Evolutionary conservation across 768 basidiomycete species (phyloP).

Genomic region (Trametes cubensis): DNA sequence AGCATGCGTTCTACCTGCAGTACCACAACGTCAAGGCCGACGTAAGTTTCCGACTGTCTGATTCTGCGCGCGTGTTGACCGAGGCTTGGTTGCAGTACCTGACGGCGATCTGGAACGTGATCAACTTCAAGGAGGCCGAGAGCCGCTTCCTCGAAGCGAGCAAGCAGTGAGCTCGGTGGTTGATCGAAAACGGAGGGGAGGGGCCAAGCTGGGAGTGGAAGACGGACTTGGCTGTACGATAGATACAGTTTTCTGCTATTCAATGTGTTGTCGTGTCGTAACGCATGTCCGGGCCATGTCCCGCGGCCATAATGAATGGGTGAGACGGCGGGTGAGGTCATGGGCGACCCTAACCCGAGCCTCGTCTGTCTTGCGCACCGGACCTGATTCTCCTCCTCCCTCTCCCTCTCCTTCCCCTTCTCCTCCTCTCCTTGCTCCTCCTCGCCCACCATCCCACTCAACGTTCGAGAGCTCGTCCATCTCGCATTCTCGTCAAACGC

Average conservation of each 20-base stretch:
- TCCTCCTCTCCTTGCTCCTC: too few species aligned
- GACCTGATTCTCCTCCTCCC: too few species aligned
- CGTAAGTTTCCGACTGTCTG: conserved; percentile 52
- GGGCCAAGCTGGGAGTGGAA: too few species aligned
- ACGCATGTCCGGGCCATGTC: too few species aligned
- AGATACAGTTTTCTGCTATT: too few species aligned
- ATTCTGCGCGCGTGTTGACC: background rate
- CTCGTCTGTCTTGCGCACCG: background rate
- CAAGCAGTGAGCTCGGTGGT: conserved; percentile 29
- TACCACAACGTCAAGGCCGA: conserved; percentile 94
- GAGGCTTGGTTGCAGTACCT: conserved; percentile 65
- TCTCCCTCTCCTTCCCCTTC: too few species aligned
- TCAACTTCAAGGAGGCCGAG: conserved; percentile 96
- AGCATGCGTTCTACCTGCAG: conserved; percentile 59
- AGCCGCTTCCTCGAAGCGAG: conserved; percentile 46
- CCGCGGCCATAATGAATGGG: too few species aligned
- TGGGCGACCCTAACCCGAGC: background rate
- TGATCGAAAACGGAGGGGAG: background rate
- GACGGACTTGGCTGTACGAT: too few species aligned
- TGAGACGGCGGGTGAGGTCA: background rate
- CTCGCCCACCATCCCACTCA: background rate
- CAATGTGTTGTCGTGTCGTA: background rate
- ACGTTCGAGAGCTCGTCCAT: too few species aligned
- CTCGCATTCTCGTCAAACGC: too few species aligned
- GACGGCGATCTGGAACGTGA: conserved; percentile 91